Base-by-base conservation (phyloP, 148 eudicot genomes). In the Tetragonia tetragonoides region DNA sequence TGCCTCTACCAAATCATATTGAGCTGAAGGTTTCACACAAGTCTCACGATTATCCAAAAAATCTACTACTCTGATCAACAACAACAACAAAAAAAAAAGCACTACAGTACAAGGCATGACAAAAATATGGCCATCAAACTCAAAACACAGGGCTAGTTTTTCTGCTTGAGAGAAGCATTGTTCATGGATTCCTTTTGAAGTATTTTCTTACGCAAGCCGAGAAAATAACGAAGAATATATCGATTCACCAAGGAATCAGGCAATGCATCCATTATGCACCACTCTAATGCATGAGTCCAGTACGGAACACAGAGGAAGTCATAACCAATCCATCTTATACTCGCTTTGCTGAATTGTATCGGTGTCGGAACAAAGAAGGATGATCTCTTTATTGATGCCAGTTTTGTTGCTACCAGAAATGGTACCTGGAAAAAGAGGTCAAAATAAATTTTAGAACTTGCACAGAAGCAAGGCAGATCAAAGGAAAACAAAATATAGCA, bases 301-400 rank as follows among this genome's bases (percentile, higher is more conserved):
- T 91, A 89, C 7, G 98, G 97, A 44, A 89, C 87, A 86, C 91
- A 93, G 0, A 85, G 74, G 38, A 79, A 78, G 37, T 90, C 93
- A 42, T 90, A 84, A 41, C 98, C 95, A 6, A 90, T 80, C 88
- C 93, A 92, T 61, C 91, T 77, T 74, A 90, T 38, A 57, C 88
- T 91, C 21, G 93, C 93, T 83, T 85, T 88, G 78, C 92, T 93
- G 86, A 85, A 94, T 60, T 90, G 87, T 37, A 87, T 83, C 8
- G 97, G 80, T 59, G 98, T 90, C 57, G 98, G 94, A 40, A 92
- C 85, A 6, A 94, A 87, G 87, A 92, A 89, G n/a, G 97, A 94
- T 1, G 97, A 80, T 65, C 85, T 83, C 73, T 66, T 87, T 85
- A 93, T 87, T 7, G 90, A 85, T 53, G 93, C 85, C 97, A 91